Base-by-base conservation (phyloP, 306 rosid species). In the Vachellia pachyceras region DNA sequence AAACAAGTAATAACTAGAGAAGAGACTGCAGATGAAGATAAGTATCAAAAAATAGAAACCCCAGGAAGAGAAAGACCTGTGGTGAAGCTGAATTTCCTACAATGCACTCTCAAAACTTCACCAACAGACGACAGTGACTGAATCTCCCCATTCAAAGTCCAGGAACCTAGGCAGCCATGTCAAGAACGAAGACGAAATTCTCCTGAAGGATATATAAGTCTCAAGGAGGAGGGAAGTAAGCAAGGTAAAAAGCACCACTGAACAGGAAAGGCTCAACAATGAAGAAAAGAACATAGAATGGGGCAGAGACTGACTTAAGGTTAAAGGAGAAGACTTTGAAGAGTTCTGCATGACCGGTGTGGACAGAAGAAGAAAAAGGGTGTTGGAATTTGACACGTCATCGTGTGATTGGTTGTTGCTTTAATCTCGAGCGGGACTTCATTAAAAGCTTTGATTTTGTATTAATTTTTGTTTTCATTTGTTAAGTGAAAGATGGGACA, bases 51-150 rank as follows among this genome's bases (percentile, higher is more conserved):
- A n/a, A 10, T 36, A 35, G 42, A 7, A 73, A 35, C 40, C 57
- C 50, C 73, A 54, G 78, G 35, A 63, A 63, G 82, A 49, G 61
- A 17, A 60, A 75, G 37, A 84, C 79, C 64, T 80, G 76, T 17
- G 6, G 10, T 63, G 82, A 76, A 71, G 75, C 44, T 37, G 66
- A 76, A 60, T 39, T 67, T 18, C 44, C 20, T 1, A 36, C n/a
- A 67, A 73, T 37, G 25, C 17, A 25, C 4, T 49, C 63, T 79
- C 47, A 75, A 69, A 75, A 39, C 72, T 49, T 50, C 81, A 40
- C 7, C 13, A 69, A 52, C 33, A 41, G 40, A 10, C 39, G 9
- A 45, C 3, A 45, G n/a, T 17, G 80, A 40, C 72, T 22, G 55
- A 37, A 36, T 66, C 67, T 69, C 68, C 58, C 6, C 6, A 39